Conservation (phyloP, 805 yeast species). For the Candida montana region DNA sequence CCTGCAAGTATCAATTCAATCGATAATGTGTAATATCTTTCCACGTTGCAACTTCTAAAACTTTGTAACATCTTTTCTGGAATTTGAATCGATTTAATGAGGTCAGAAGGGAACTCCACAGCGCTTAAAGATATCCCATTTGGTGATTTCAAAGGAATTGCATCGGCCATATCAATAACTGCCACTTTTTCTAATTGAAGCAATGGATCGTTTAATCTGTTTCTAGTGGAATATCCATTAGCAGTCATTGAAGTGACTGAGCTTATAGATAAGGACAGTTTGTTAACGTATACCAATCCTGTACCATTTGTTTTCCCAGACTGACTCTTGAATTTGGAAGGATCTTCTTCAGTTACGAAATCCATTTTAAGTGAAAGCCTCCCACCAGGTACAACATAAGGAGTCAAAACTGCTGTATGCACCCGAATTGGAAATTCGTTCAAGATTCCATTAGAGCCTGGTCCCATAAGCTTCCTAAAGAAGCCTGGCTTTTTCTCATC, state of each 20-base stretch:
- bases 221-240: neutral
- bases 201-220: neutral
- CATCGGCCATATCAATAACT: constrained; percentile 1
- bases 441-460: no score
- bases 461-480: neutral
- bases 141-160: neutral
- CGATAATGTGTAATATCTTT: constrained; percentile 37
- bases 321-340: no score
- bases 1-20: constrained; percentile 28
- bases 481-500: neutral
- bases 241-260: neutral
- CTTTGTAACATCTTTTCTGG: constrained; percentile 39
- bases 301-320: no score
- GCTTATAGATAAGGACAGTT: neutral
- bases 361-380: no score
- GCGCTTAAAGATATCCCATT: neutral
- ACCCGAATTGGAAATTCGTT: neutral
- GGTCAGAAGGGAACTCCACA: constrained; percentile 2
- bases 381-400: neutral
- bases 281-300: constrained; percentile 4
- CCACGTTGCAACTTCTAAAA: constrained; percentile 52
- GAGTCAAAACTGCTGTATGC: neutral
- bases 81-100: constrained; percentile 10
- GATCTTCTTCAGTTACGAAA: no score
- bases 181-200: neutral